phyloP scores from a whole-genome alignment of 163 green algal species.

The Chlorella variabilis region DNA sequence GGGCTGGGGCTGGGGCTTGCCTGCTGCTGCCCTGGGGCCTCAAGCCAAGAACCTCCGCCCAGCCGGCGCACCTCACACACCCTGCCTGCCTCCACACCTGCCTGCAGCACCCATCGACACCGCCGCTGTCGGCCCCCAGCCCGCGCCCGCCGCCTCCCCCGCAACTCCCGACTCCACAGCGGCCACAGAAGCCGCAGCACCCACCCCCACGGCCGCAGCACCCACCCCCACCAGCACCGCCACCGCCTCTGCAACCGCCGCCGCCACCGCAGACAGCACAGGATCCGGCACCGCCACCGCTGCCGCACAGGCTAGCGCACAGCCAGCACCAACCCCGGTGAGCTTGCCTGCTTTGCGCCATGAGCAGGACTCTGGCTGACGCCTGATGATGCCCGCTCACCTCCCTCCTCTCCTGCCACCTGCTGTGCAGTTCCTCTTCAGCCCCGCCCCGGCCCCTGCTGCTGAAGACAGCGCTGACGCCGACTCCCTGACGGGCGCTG shows the following conservation, averaged over 20 bases:
- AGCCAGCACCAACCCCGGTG: no score
- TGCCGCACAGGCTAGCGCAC: not conserved
- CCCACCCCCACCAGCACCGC: not conserved
- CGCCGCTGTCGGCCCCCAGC: not conserved
- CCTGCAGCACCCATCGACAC: not conserved
- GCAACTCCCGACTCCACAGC: not conserved
- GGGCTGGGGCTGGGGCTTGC: not conserved
- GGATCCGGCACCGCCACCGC: not conserved
- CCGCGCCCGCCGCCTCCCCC: no score
- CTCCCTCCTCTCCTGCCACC: not conserved
- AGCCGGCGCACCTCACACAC: not conserved
- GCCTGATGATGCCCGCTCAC: no score
- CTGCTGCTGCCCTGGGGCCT: not conserved
- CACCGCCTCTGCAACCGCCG: not conserved
- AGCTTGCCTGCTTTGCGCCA: no score
- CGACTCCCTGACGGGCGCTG: not conserved
- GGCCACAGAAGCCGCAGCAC: not conserved
- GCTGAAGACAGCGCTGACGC: not conserved
- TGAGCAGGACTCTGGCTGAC: no score
- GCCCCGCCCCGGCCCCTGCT: no score
- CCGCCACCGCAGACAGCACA: not conserved
- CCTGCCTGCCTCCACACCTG: not conserved
- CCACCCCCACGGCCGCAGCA: not conserved
- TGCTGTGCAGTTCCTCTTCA: no score
- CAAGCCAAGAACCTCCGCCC: no score